Base-by-base conservation (phyloP, 148 eudicot species). In the Fallopia convolvulus region DNA sequence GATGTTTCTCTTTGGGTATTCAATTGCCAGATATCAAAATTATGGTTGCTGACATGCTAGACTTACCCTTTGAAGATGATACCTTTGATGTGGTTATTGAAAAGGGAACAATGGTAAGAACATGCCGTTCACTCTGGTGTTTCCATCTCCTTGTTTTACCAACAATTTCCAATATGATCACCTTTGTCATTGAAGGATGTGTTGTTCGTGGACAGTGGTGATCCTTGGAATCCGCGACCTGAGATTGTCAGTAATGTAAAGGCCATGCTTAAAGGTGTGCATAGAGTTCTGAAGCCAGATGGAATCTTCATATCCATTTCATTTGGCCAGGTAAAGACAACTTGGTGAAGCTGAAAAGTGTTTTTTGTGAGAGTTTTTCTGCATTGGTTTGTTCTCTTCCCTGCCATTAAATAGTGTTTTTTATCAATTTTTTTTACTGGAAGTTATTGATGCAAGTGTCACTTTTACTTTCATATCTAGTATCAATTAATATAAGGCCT, bases 181-280 rank as follows among this genome's bases (percentile, higher is more conserved):
- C 61, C 75, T 63, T 80, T 84, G 81, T 82, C 78, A 84, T 82
- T 89, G 91, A 88, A 95, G 99, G 99, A 95, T 85, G 99, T 95
- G 77, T 89, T 95, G 88, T 91, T 92, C 89, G 97, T 92, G 86
- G 97, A 95, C 88, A 87, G 94, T 77, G 99, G 99, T 78, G 99
- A 95, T 79, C 99, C 99, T 17, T 95, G 99, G 97, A 91, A 91
- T 80, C 99, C 97, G 71, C 81, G 79, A 15, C 88, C 90, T 71
- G 89, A 70, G 84, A 89, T 93, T 23, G 87, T 89, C 7, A 79
- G 74, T 78, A 95, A 87, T 78, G 97, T 89, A n/a, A 88, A 84
- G 91, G 74, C 86, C 71, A 92, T 92, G 99, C 99, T 95, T 83
- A 85, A 83, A 84, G 89, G 88, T 42, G 89, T 89, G 77, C 97